Evolutionary conservation across 1,284 basidiomycete species (phyloP), one percentile per base, ranked within the genome.

Genomic region (Cutaneotrichosporon sp.): DNA sequence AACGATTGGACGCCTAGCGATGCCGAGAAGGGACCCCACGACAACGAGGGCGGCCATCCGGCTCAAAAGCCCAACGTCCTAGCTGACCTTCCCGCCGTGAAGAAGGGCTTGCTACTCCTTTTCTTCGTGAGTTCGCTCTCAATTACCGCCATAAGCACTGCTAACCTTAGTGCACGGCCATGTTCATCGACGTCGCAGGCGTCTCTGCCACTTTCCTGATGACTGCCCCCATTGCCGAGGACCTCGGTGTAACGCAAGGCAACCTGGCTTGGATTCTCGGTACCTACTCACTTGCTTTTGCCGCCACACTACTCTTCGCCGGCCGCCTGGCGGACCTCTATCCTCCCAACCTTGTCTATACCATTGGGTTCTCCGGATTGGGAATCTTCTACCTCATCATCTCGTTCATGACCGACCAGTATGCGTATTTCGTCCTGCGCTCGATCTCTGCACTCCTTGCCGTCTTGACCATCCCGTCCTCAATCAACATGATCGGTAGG

Each of bases 361-460:
- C 61, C 9, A 54, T 70, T 47, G 72, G 72, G 3, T 71, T 70
- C 56, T 49, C 61, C 44, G 69, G 68, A 48, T 58, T 69, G 41
- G 68, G 65, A 25, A 45, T 71, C 41, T 64, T 71, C 60, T 66
- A 70, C 64, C 60, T 74, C 26, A 64, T 70, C 64, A 71, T 71
- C 53, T 67, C 65, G 27, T 73, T 73, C 61, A 71, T 71, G 68
- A 55, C 47, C 45, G 48, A 72, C 51, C 62, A 70, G 55, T 71
- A 70, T 52, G 67, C 70, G 14, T 74, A 72, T 60, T 71, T 67
- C 54, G 59, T 72, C 35, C 63, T 74, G 4, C 68, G 72, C 39
- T 66, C 70, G 12, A 41, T 74, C 38, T 70, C 67, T 1, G 72
- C 65, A 4, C 51, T 74, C 1, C 53, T 72, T 17, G 72, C 70